Evolutionary conservation across 352 stramenopile genomes (phyloP).

Genomic region (Globisporangium barbulae): DNA sequence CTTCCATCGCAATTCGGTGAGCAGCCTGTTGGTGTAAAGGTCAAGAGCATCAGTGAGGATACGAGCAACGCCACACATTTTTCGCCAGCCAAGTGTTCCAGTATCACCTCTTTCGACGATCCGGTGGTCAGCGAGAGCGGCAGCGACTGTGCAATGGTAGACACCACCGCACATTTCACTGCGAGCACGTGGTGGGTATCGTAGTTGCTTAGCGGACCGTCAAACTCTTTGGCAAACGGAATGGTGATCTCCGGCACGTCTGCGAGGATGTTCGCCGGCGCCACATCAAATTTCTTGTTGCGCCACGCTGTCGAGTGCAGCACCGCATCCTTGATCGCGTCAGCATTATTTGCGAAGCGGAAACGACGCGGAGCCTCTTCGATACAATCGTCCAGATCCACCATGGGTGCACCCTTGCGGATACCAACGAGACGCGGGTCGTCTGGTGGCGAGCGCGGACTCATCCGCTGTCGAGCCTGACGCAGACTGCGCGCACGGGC

Average conservation of each 20-base stretch:
- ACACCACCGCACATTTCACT: conserved; percentile 27
- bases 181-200: conserved; percentile 23
- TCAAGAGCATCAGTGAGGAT: not conserved
- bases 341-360: conserved; percentile 28
- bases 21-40: conserved; percentile 7
- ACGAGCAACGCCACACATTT: not conserved
- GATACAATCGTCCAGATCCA: conserved; percentile 21
- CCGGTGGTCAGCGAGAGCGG: conserved; percentile 25
- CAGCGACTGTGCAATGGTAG: conserved; percentile 17
- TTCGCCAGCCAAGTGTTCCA: too few species aligned
- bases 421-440: conserved; percentile 20
- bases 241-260: conserved; percentile 18
- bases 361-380: conserved; percentile 15
- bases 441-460: conserved; percentile 42
- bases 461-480: conserved; percentile 44
- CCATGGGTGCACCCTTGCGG: conserved; percentile 20
- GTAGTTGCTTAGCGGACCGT: conserved; percentile 40
- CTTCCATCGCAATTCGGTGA: conserved; percentile 24
- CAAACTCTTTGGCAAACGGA: conserved; percentile 36
- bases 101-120: conserved; percentile 16
- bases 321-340: conserved; percentile 39
- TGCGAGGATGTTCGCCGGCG: conserved; percentile 43
- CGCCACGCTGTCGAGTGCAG: conserved; percentile 70
- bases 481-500: conserved; percentile 47
- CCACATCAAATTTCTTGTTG: conserved; percentile 28